Evolutionary conservation across 2,329 filamentous ascomycete genomes (phyloP).

Genomic region (Aspergillus latus): DNA sequence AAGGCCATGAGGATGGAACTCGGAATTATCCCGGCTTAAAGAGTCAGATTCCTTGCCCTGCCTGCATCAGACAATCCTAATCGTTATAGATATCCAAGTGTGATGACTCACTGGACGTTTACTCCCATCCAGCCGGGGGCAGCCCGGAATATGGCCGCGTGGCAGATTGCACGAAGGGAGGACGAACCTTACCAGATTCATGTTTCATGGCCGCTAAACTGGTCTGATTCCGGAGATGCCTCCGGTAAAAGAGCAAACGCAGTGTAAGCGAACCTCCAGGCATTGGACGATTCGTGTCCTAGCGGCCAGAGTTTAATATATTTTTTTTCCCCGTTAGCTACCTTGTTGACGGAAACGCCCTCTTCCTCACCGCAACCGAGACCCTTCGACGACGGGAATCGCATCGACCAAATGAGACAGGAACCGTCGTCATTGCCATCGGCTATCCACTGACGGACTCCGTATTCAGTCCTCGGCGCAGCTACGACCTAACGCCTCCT

Average conservation of each 20-base stretch:
- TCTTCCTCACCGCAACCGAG: conserved; percentile 29
- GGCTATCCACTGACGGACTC: conserved; percentile 24
- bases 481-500: conserved; percentile 25
- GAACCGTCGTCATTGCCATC: conserved; percentile 28
- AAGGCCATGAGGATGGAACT: no score
- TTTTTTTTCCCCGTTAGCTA: conserved; percentile 19
- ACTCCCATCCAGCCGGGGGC: neutral
- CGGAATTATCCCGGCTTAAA: neutral
- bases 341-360: conserved; percentile 30
- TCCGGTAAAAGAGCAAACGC: conserved; percentile 11
- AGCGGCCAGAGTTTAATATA: neutral
- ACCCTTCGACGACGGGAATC: conserved; percentile 21
- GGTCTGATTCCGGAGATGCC: conserved; percentile 14
- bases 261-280: conserved; percentile 18
- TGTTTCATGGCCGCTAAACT: conserved; percentile 28
- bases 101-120: conserved; percentile 16
- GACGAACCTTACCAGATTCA: conserved; percentile 24
- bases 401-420: conserved; percentile 13
- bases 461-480: conserved; percentile 24
- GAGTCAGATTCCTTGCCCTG: neutral
- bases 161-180: conserved; percentile 12
- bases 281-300: no score
- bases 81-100: no score
- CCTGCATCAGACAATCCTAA: neutral
- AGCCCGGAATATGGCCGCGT: conserved; percentile 17